Evolutionary conservation across 2,329 filamentous ascomycete genomes (phyloP), one percentile per base, ranked within the genome.

Genomic region (Bimuria novae-zelandiae): DNA sequence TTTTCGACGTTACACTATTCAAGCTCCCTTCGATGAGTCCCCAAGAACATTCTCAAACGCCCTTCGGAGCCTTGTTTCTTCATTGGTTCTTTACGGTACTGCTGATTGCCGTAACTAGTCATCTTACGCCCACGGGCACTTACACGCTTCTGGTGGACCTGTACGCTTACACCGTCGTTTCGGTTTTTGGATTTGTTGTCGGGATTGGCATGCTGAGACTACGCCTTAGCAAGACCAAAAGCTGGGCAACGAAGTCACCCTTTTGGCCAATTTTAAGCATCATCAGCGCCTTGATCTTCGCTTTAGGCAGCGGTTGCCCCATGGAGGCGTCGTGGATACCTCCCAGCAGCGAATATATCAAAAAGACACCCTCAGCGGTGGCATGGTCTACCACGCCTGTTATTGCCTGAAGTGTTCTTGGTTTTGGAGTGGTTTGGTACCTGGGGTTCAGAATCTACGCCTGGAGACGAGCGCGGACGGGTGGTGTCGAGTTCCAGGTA

Each of bases 71-170:
- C 7, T 48, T 64, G 6, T 53, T 57, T 14, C 50, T 63, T 17
- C 59, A 65, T 29, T 65, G 61, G 62, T 11, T 51, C 2, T 62
- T 62, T 30, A 52, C 60, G 6, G 35, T 62, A 11, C 17, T 61
- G 11, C 30, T 64, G 33, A 58, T 62, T 16, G 45, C 60, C 16
- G 46, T 57, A 7, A 59, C 57, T 2, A 50, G 46, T 21, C 36
- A 36, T 7, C 36, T 45, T 5, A 54, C 52, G 33, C 60, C 61
- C 1, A 39, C 52, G 7, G 46, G 56, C 27, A 58, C 60, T 3
- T 63, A 61, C 29, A 46, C 33, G n/a, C 49, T 61, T 19, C 49
- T 61, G 1, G 55, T 40, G 5, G 46, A 54, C 11, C 36, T 62
- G 6, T 60, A 60, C 44, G 55, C 58, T 7, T 63, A 62, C 29